These are phyloP conservation scores for Penicillium bialowiezense DNA, from an alignment of 495 filamentous ascomycete species.

Conservation along the genomic window DNA sequence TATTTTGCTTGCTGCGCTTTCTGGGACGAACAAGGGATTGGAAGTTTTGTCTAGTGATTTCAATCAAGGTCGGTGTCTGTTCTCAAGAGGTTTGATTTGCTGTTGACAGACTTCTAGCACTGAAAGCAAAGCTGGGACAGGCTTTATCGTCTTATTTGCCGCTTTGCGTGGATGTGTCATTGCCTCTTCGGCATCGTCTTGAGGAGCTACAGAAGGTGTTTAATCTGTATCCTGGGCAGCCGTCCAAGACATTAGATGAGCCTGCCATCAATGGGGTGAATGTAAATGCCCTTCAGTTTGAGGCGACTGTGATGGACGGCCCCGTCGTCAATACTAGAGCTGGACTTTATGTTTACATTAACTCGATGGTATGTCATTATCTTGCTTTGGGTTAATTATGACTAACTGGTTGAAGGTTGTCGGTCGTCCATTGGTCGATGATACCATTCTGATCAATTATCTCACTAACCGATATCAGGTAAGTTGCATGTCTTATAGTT, in stretches of 20 bases:
- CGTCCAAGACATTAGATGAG: constrained; percentile 36
- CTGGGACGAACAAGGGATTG: constrained; percentile 37
- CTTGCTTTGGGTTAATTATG: background rate
- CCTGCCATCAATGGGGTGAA: constrained; percentile 40
- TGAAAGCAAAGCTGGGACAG: constrained; percentile 40
- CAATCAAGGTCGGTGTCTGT: constrained; percentile 30
- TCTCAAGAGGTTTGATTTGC: background rate
- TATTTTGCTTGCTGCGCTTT: constrained; percentile 42
- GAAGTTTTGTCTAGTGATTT: constrained; percentile 35
- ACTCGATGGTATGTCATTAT: constrained; percentile 64
- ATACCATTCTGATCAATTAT: constrained; percentile 72
- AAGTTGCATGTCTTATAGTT: constrained; percentile 10
- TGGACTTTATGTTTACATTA: constrained; percentile 88
- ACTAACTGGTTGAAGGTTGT: constrained; percentile 61
- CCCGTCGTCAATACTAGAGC: constrained; percentile 76
- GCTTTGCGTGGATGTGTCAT: constrained; percentile 39
- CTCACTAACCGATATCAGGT: constrained; percentile 80
- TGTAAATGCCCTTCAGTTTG: constrained; percentile 46
- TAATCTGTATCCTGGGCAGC: constrained; percentile 37
- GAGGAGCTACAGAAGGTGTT: constrained; percentile 47
- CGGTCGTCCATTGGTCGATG: constrained; percentile 79
- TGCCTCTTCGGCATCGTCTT: constrained; percentile 39
- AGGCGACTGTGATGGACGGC: constrained; percentile 60
- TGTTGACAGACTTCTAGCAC: constrained; percentile 15
- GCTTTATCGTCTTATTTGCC: constrained; percentile 43